Conservation (phyloP, 1,284 basidiomycete species). For the Fistulinella cinereoalba region DNA sequence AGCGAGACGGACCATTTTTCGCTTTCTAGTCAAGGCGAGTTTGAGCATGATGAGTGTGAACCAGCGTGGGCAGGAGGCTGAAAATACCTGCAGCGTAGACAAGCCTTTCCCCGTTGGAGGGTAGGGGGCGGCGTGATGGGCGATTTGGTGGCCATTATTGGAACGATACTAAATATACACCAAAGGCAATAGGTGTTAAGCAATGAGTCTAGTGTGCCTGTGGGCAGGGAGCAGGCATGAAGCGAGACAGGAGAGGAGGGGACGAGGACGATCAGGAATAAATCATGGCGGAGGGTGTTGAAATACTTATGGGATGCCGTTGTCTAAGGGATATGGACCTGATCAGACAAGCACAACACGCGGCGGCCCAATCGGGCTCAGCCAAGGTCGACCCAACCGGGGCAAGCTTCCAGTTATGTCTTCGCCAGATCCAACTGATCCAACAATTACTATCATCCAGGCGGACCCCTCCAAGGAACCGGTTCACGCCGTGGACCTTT, state of each 20-base stretch:
- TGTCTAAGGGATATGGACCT: constrained; percentile 26
- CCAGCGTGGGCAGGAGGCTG: neutral
- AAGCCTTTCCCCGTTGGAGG: constrained; percentile 37
- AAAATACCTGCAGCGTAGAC: constrained; percentile 37
- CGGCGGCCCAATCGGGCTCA: constrained; percentile 18
- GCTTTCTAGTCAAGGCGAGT: constrained; percentile 47
- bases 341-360: constrained; percentile 28
- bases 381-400: constrained; percentile 17
- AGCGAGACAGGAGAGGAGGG: constrained; percentile 6
- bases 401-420: constrained; percentile 7
- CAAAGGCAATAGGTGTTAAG: constrained; percentile 17
- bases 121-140: constrained; percentile 31
- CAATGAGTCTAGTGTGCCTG: constrained; percentile 2
- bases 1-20: constrained; percentile 66
- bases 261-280: constrained; percentile 21
- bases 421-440: constrained; percentile 16
- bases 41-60: constrained; percentile 10
- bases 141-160: constrained; percentile 36
- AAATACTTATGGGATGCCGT: constrained; percentile 33
- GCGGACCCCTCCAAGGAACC: constrained; percentile 16
- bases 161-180: constrained; percentile 35
- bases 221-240: constrained; percentile 26
- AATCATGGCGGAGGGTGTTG: constrained; percentile 27
- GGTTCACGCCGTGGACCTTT: constrained; percentile 15
- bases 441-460: constrained; percentile 12